Conservation (phyloP, 129 eudicot species). For the Ambrosia trifida region DNA sequence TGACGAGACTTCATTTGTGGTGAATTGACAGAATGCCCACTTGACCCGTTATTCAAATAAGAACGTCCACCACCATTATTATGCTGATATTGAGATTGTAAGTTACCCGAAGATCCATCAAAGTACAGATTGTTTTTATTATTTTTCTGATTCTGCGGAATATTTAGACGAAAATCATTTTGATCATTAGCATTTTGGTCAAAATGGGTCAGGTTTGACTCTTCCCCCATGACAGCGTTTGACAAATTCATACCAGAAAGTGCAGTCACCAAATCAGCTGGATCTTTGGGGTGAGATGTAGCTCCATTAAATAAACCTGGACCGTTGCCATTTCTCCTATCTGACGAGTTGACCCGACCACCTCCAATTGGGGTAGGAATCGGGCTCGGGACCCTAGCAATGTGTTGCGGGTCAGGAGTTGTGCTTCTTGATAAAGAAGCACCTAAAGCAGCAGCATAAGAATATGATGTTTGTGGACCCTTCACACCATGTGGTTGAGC, state of each 20-base stretch:
- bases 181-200: constrained; percentile 51
- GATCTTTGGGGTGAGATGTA: constrained; percentile 40
- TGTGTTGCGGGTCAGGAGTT: constrained; percentile 88
- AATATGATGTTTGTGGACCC: constrained; percentile 64
- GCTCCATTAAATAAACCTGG: constrained; percentile 61
- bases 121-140: constrained; percentile 39
- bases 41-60: constrained; percentile 46
- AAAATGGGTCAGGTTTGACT: constrained; percentile 42
- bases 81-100: constrained; percentile 62
- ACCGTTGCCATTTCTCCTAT: constrained; percentile 53
- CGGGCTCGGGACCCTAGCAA: constrained; percentile 91
- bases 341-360: constrained; percentile 55
- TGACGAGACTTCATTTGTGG: constrained; percentile 65
- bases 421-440: constrained; percentile 95
- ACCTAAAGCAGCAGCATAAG: constrained; percentile 95
- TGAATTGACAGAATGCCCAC: constrained; percentile 64
- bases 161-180: constrained; percentile 51
- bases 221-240: constrained; percentile 55
- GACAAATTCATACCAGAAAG: constrained; percentile 75
- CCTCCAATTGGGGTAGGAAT: constrained; percentile 89
- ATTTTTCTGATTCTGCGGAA: constrained; percentile 45
- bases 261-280: constrained; percentile 65
- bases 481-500: constrained; percentile 46
- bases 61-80: constrained; percentile 61
- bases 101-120: constrained; percentile 57